These are phyloP conservation scores for Reticulascus tulasneorum DNA, from an alignment of 2,329 filamentous ascomycete genomes.

Conservation along the genomic window DNA sequence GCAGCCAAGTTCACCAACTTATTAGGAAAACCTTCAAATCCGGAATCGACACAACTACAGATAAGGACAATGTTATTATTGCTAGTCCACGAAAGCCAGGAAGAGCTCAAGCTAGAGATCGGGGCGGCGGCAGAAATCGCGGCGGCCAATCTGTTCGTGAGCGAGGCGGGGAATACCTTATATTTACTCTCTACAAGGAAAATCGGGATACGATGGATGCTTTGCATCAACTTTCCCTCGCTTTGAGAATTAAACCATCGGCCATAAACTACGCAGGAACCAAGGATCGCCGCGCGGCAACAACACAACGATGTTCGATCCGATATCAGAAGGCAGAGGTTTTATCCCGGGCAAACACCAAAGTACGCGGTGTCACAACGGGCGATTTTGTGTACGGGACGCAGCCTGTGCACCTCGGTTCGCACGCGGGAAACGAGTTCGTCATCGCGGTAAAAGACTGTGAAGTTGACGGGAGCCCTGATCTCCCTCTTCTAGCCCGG, in stretches of 20 bases:
- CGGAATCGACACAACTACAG: conserved; percentile 71
- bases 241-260: conserved; percentile 70
- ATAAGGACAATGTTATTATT: conserved; percentile 54
- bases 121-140: conserved; percentile 16
- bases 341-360: conserved; percentile 61
- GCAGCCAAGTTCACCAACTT: conserved; percentile 50
- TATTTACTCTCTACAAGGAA: conserved; percentile 93
- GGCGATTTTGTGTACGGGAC: conserved; percentile 79
- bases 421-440: conserved; percentile 87
- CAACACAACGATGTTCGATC: conserved; percentile 75
- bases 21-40: conserved; percentile 78
- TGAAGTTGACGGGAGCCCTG: conserved; percentile 40
- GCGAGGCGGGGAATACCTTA: conserved; percentile 66
- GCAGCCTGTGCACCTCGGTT: conserved; percentile 72
- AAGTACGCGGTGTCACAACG: conserved; percentile 59
- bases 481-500: conserved; percentile 8
- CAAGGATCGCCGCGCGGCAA: conserved; percentile 85
- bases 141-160: conserved; percentile 18
- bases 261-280: conserved; percentile 76
- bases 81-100: conserved; percentile 58
- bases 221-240: conserved; percentile 69
- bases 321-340: conserved; percentile 48
- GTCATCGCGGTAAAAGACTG: conserved; percentile 87
- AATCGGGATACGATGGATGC: conserved; percentile 97
- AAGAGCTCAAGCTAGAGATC: conserved; percentile 15